phyloP scores from a whole-genome alignment of 1,139 yeast genomes.

The Meyerozyma smithsonii region DNA sequence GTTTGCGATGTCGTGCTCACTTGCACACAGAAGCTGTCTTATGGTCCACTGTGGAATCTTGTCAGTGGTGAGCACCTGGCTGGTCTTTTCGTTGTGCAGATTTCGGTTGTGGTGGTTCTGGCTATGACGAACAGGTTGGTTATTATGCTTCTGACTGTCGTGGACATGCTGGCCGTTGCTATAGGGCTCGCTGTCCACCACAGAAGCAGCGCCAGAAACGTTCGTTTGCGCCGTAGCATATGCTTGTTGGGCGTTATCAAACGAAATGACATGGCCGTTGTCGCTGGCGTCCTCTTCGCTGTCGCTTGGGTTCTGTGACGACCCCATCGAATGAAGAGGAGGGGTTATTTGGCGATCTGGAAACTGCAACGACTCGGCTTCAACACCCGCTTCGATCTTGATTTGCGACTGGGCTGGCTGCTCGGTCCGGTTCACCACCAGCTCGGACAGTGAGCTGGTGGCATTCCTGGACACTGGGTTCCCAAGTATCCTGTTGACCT shows the following conservation, averaged over 20 bases:
- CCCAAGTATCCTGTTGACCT: not conserved
- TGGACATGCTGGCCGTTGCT: no score
- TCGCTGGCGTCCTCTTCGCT: not conserved
- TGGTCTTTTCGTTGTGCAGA: not conserved
- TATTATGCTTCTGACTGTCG: no score
- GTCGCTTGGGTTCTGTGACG: conserved; percentile 1
- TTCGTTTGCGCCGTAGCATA: not conserved
- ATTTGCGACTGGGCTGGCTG: not conserved
- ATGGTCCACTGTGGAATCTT: not conserved
- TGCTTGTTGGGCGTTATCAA: not conserved
- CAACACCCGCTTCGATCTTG: not conserved
- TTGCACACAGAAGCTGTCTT: conserved; percentile 4
- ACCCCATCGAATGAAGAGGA: not conserved
- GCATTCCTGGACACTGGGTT: not conserved
- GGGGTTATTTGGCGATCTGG: not conserved
- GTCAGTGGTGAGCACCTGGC: no score
- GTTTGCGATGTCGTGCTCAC: conserved; percentile 9
- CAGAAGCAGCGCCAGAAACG: not conserved
- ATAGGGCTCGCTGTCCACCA: not conserved
- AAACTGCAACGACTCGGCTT: not conserved
- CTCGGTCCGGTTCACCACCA: not conserved
- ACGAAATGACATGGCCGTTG: not conserved
- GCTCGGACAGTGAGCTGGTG: not conserved
- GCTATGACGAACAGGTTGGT: no score
- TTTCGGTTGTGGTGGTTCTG: not conserved